These are phyloP conservation scores for Aristolochia contorta DNA, from an alignment of 164 flowering plant species.

Conservation along the genomic window DNA sequence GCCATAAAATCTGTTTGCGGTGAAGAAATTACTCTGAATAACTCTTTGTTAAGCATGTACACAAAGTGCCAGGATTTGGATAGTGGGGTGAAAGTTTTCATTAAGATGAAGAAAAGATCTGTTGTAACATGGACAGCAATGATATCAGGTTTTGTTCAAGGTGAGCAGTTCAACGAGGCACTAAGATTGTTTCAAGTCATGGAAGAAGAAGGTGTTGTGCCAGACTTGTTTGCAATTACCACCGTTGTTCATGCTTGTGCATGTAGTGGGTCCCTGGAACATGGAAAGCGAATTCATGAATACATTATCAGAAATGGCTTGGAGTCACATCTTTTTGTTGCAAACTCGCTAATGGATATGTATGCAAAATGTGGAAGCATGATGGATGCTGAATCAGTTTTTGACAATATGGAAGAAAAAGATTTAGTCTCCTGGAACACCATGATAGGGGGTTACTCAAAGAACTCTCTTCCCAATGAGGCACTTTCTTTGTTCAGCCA, in stretches of 20 bases:
- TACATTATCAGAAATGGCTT: slow-evolving; percentile 31
- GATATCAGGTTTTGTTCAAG: slow-evolving; percentile 50
- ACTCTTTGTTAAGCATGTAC: slow-evolving; percentile 51
- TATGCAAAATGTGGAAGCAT: slow-evolving; percentile 72
- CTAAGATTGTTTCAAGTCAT: slow-evolving; percentile 36
- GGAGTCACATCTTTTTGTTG: slow-evolving; percentile 28
- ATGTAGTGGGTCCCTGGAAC: slow-evolving; percentile 30
- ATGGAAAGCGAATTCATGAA: slow-evolving; percentile 37
- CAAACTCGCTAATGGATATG: slow-evolving; percentile 66
- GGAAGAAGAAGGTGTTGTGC: slow-evolving; percentile 33
- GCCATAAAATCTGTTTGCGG: slow-evolving; percentile 27
- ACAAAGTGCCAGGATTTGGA: slow-evolving; percentile 42
- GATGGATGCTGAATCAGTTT: slow-evolving; percentile 41
- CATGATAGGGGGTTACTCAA: slow-evolving; percentile 57
- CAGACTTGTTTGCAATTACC: slow-evolving; percentile 37
- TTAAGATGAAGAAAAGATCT: slow-evolving; percentile 29
- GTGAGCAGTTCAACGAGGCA: slow-evolving; percentile 32
- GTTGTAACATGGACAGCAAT: slow-evolving; percentile 62
- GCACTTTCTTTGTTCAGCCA: slow-evolving; percentile 34
- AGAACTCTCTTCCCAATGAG: slow-evolving; percentile 47
- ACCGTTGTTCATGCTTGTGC: slow-evolving; percentile 58
- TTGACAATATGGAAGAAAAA: slow-evolving; percentile 25
- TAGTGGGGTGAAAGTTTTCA: slow-evolving; percentile 28
- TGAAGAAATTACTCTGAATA: slow-evolving; percentile 19
- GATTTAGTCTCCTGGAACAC: slow-evolving; percentile 61